phyloP scores from a whole-genome alignment of 202 grass and related monocot species.

The Carex sylvatica region DNA sequence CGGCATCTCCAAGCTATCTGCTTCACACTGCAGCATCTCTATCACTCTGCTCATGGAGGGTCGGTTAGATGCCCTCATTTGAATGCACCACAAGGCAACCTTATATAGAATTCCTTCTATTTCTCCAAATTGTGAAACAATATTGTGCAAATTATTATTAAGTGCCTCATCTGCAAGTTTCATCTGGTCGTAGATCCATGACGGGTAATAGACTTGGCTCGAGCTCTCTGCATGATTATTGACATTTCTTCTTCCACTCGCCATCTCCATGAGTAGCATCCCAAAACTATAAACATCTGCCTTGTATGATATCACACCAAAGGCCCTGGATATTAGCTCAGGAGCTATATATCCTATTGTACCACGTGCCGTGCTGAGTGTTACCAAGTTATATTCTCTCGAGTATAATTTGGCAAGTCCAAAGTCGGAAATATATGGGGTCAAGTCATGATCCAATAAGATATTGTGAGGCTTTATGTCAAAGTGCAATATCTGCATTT shows the following conservation, averaged over 20 bases:
- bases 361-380: too few relatives aligned
- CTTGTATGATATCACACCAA: too few relatives aligned
- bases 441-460: too few relatives aligned
- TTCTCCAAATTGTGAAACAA: constrained; percentile 1
- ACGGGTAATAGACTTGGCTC: constrained; percentile 39
- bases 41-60: constrained; percentile 43
- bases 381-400: too few relatives aligned
- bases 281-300: too few relatives aligned
- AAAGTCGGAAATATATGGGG: constrained; percentile 17
- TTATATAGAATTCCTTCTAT: constrained; percentile 49
- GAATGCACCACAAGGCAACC: constrained; percentile 48
- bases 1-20: constrained; percentile 7
- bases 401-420: too few relatives aligned
- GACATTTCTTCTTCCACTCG: constrained; percentile 22
- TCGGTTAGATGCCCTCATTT: constrained; percentile 34
- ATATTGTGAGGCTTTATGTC: too few relatives aligned
- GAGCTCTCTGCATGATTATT: background rate
- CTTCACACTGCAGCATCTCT: constrained; percentile 42
- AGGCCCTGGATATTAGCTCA: too few relatives aligned
- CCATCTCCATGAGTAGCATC: too few relatives aligned
- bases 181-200: constrained; percentile 40
- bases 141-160: background rate
- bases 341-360: too few relatives aligned
- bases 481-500: too few relatives aligned
- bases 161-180: background rate